These are phyloP conservation scores for Ophiostoma sp. DNA, from an alignment of 2,329 filamentous ascomycete genomes.

Conservation along the genomic window DNA sequence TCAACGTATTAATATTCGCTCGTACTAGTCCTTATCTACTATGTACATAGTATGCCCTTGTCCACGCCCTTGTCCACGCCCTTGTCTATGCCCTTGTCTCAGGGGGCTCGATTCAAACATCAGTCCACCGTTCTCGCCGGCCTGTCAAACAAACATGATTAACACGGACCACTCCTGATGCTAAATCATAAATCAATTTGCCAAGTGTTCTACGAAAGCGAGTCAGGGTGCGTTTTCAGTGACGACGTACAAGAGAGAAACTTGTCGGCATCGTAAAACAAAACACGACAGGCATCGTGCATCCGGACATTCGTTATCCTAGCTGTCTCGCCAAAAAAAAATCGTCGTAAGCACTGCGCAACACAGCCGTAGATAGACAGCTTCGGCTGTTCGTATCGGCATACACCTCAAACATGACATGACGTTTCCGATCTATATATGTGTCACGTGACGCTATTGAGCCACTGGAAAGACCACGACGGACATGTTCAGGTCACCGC, in stretches of 20 bases:
- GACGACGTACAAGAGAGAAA: background rate
- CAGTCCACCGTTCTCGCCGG: background rate
- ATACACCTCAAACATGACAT: background rate
- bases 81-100: background rate
- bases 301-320: background rate
- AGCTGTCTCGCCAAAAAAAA: background rate
- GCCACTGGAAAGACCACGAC: background rate
- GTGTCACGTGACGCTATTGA: background rate
- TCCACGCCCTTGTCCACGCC: background rate
- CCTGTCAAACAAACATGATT: background rate
- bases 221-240: background rate
- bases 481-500: background rate
- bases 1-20: background rate
- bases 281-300: background rate
- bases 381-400: background rate
- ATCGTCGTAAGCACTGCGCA: background rate
- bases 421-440: no score
- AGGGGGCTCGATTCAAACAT: constrained; percentile 4
- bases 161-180: background rate
- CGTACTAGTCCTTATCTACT: background rate
- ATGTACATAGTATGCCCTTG: no score
- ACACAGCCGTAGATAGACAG: background rate
- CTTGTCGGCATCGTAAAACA: background rate
- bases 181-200: background rate
- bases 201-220: background rate